A percentile compares a stretch with the other conserved stretches of the same genome.
Conservation (phyloP, 257 asterid genomes). For the Linderniella brevidens region DNA sequence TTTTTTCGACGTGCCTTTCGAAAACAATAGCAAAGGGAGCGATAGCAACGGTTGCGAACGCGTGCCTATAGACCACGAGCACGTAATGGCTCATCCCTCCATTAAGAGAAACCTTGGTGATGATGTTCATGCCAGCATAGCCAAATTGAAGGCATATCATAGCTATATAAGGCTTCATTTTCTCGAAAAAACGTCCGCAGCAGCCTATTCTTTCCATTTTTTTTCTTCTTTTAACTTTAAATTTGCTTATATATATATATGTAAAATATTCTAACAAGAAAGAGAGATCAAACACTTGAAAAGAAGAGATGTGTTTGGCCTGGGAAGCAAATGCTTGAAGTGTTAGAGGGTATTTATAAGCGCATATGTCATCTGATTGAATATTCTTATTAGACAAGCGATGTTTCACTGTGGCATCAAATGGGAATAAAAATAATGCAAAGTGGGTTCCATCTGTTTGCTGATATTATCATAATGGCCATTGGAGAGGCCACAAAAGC, state of each 20-base stretch:
- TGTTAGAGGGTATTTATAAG: constrained; percentile 31
- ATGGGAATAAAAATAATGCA: too few species aligned
- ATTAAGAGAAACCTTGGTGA: constrained; percentile 77
- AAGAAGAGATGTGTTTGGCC: constrained; percentile 36
- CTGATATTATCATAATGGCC: too few species aligned
- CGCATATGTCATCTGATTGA: constrained; percentile 24
- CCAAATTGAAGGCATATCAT: constrained; percentile 79
- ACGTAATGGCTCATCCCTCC: constrained; percentile 94
- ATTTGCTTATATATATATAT: too few species aligned
- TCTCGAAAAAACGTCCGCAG: constrained; percentile 24
- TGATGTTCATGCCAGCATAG: constrained; percentile 86
- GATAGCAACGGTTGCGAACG: constrained; percentile 75
- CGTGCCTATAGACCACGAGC: constrained; percentile 81
- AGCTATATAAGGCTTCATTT: constrained; percentile 74
- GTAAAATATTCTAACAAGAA: constrained; percentile 8
- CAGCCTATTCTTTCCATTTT: constrained; percentile 63
- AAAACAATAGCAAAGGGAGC: constrained; percentile 77
- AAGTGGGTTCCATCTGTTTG: too few species aligned
- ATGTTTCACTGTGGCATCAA: too few species aligned
- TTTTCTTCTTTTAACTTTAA: too few species aligned
- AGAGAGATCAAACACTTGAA: constrained; percentile 37
- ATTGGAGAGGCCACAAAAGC: too few species aligned
- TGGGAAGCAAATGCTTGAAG: constrained; percentile 17
- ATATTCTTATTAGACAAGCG: constrained; percentile 34
- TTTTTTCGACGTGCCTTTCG: constrained; percentile 35